These are phyloP conservation scores for Populus hybrid DNA, from an alignment of 441 rosid species.

Conservation along the genomic window DNA sequence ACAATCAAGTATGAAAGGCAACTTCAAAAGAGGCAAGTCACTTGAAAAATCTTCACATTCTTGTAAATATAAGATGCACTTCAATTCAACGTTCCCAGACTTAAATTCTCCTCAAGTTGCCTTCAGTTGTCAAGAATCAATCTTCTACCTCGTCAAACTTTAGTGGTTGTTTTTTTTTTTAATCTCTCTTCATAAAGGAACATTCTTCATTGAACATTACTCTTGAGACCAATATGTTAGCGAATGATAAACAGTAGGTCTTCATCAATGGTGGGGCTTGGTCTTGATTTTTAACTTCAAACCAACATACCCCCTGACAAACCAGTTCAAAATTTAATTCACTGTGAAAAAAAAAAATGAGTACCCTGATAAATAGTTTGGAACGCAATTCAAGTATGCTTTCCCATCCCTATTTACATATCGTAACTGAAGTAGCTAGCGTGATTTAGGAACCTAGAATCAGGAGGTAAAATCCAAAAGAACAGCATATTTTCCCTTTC, in stretches of 20 bases:
- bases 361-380: conserved; percentile 30
- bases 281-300: conserved; percentile 95
- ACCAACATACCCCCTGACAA: conserved; percentile 98
- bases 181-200: conserved; percentile 58
- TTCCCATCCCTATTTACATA: conserved; percentile 12
- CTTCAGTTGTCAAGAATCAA: conserved; percentile 52
- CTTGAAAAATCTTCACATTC: conserved; percentile 66
- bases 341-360: conserved; percentile 35
- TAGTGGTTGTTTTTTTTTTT: conserved; percentile 50
- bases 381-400: conserved; percentile 16
- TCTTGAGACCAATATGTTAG: conserved; percentile 47
- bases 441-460: not conserved
- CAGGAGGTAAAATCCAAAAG: not conserved
- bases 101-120: conserved; percentile 45
- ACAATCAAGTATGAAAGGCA: conserved; percentile 63
- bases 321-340: conserved; percentile 73
- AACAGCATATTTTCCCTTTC: not conserved
- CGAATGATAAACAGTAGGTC: conserved; percentile 57
- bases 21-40: conserved; percentile 77
- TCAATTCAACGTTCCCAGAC: conserved; percentile 53
- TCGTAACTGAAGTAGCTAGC: conserved; percentile 3
- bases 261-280: conserved; percentile 92
- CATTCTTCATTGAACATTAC: conserved; percentile 57
- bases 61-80: conserved; percentile 67
- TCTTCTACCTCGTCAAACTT: conserved; percentile 66